Conservation (phyloP, 2,329 filamentous ascomycete species). For the Colletotrichum sansevieriae region DNA sequence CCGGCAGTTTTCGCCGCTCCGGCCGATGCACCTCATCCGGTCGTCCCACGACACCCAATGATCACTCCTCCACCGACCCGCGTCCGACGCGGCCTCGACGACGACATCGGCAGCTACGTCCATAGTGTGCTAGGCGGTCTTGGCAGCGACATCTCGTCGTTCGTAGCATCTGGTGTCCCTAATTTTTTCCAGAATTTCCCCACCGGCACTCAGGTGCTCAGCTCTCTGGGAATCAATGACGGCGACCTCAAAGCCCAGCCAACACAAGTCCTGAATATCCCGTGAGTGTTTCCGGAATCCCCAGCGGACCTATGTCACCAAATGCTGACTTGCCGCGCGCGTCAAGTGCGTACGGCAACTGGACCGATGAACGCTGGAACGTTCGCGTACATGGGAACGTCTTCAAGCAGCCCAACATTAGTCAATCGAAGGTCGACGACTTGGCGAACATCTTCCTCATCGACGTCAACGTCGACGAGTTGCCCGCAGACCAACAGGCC, state of each 20-base stretch:
- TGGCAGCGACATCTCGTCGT: conserved; percentile 69
- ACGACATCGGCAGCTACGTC: conserved; percentile 64
- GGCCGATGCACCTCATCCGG: conserved; percentile 30
- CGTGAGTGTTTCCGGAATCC: conserved; percentile 56
- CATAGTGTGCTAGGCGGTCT: conserved; percentile 63
- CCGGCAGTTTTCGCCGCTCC: conserved; percentile 41
- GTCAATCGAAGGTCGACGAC: conserved; percentile 73
- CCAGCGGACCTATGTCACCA: neutral
- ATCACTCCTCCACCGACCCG: conserved; percentile 45
- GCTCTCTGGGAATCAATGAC: conserved; percentile 70
- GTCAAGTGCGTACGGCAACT: conserved; percentile 76
- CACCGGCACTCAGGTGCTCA: conserved; percentile 70
- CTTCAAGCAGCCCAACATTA: conserved; percentile 82
- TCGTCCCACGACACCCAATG: conserved; percentile 43
- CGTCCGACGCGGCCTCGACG: conserved; percentile 47
- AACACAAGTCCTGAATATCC: conserved; percentile 79
- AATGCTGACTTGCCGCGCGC: conserved; percentile 25
- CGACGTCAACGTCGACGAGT: conserved; percentile 69
- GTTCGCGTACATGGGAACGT: conserved; percentile 83
- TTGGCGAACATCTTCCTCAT: conserved; percentile 80
- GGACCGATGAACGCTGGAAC: conserved; percentile 83
- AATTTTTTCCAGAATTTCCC: conserved; percentile 78
- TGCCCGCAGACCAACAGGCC: conserved; percentile 69
- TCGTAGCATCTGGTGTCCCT: conserved; percentile 73
- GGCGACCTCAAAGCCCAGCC: conserved; percentile 71